Evolutionary conservation across 2,329 filamentous ascomycete species (phyloP), one percentile per base, ranked within the genome.

Genomic region (Paraphoma sp.): DNA sequence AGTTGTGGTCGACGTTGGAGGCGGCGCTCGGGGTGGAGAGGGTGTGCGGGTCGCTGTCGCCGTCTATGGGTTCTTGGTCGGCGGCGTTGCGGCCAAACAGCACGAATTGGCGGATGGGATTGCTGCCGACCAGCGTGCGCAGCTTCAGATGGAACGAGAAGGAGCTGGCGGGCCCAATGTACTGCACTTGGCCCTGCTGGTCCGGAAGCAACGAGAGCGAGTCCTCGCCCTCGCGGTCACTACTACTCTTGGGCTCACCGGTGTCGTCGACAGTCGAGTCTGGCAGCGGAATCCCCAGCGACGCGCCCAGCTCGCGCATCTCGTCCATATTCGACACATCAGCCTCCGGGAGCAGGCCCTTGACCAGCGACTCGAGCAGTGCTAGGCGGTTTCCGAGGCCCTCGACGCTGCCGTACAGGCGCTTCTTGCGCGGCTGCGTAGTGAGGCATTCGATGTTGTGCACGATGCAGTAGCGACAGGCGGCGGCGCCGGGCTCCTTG

Each of bases 341-440:
- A 40, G 77, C 78, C 43, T 79, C 77, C 6, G 77, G 77, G 11
- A 81, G 63, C 41, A 81, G 67, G 3, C 79, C 78, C 59, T 79
- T 79, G 45, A 81, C 78, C 36, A 81, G 72, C 43, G 78, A 74
- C 61, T 81, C 79, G 9, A 81, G 72, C 48, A 80, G 67, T 6
- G 73, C 71, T 49, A 80, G 66, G 1, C 79, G 74, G 53, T 72
- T 73, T 18, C 76, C 76, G 45, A 80, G 61, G 14, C 76, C 76
- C 60, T 81, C 78, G 41, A 79, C 75, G 54, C 76, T 79, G 50
- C 76, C 77, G 49, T 78, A 80, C 30, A 80, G 72, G 10, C 78
- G 72, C 69, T 79, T 78, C 68, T 81, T 81, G 58, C 79, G 78
- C 43, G 76, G 76, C 64, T 80, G 74, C 14, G 79, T 81, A 16